phyloP scores from a whole-genome alignment of 176 grass and related monocot genomes.

The Hordeum marinum region DNA sequence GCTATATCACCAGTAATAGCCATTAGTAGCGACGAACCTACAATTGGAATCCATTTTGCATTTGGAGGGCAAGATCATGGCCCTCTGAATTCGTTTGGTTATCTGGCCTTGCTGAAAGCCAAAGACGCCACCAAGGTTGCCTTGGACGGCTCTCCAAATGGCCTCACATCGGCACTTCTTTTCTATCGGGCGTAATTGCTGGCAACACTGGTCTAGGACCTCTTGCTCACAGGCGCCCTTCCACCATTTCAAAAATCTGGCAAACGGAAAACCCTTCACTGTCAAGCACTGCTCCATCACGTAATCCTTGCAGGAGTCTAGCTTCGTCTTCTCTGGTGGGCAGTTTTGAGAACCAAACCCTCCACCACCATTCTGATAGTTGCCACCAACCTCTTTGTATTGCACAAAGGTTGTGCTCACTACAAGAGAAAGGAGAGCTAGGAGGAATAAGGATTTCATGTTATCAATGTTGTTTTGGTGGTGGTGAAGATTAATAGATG shows the following conservation, averaged over 20 bases:
- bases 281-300: neutral
- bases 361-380: neutral
- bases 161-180: neutral
- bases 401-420: neutral
- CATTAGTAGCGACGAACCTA: neutral
- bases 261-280: neutral
- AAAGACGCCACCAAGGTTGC: neutral
- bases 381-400: neutral
- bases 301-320: conserved; percentile 5
- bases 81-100: neutral
- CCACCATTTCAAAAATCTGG: conserved; percentile 7
- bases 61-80: neutral
- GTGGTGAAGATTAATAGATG: neutral
- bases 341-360: neutral
- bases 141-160: neutral
- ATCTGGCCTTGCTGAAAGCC: neutral
- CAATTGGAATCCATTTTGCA: conserved; percentile 21
- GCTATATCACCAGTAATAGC: neutral
- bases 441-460: conserved; percentile 7
- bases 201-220: neutral
- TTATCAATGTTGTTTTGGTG: neutral
- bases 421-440: neutral
- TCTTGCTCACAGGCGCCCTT: neutral
- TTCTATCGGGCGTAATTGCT: neutral
- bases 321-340: neutral